Base-by-base conservation (phyloP, 1,284 basidiomycete genomes). In the Heterobasidion irregulare region DNA sequence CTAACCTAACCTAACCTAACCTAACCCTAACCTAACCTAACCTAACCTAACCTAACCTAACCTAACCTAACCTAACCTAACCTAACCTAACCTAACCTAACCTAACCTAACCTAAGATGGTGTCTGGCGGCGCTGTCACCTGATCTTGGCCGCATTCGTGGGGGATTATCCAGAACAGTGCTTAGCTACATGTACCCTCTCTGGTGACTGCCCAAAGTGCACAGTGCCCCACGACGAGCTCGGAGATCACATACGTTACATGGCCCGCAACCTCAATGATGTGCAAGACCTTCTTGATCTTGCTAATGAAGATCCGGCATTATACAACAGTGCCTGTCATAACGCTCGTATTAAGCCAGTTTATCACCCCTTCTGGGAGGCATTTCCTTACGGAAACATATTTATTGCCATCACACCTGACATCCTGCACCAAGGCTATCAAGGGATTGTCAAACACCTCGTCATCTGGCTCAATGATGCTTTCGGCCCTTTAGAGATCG, bases 371-470 rank as follows among this genome's bases (percentile, higher is more conserved):
- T 76, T 74, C 58, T 77, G 73, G 73, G 53, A 61, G 15, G 58
- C 61, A 16, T 63, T 75, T 12, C 72, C 71, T 0, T 63, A 67
- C 50, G 41, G 52, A n/a, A 60, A 77, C 59, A 71, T 75, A 33
- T 70, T 65, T 54, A 32, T 41, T 0, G 62, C 64, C 7, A 69
- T 76, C 34, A 71, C 72, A 0, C 74, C 74, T 0, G 72, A 78
- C 56, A 60, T 76, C 33, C 68, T 76, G 0, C 75, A 77, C 53
- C 74, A 77, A 56, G 62, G 75, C 0, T 69, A 72, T 51, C 64
- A 71, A 57, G 69, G 68, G 1, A 52, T 72, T 2, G 56, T 68
- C 56, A 70, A 68, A 50, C 69, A 71, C 47, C 36, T 71, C 2
- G 13, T 68, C 6, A 7, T 35, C 1, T 72, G 69, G 69, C 5